Base-by-base conservation (phyloP, 2,329 filamentous ascomycete species). In the Penicillium sclerotigenum region DNA sequence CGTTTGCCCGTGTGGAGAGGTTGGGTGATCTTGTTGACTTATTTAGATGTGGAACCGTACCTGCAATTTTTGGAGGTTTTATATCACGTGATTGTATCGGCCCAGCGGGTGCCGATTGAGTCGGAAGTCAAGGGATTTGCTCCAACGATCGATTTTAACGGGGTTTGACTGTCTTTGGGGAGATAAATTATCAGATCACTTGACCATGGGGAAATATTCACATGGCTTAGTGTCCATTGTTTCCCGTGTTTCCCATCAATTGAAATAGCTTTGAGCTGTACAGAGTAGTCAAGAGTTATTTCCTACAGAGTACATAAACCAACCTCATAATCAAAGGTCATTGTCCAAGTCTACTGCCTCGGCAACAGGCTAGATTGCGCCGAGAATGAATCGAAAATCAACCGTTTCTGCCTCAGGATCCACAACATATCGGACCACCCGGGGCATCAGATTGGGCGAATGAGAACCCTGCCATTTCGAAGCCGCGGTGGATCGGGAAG, bases 371-470 rank as follows among this genome's bases (percentile, higher is more conserved):
- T 45, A 43, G 38, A 50, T 51, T 20, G 29, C 18, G 14, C 31
- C 51, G 43, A 33, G 46, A 54, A 36, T 20, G 29, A 45, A 18
- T 55, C 47, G 53, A 52, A n/a, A 52, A 46, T 49, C 34, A 31
- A 41, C 53, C 47, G 47, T 52, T 47, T 56, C 34, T 59, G 59
- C 57, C 57, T 62, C 58, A 58, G 62, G 61, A 54, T 60, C 61
- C 53, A 62, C 56, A 46, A 62, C 56, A 46, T 3, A 29, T 46
- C 57, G 59, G 59, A 43, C 45, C 56, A 56, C 37, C 34, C 29
- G 47, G 58, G 54, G 56, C 56, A 48, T 26, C 47, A 47, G 40
- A 9, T 40, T 22, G 49, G 52, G 48, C 63, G 63, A 65, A 65
- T 65, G 24, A 61, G 29, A 52, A 38, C 16, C 31, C 26, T 36